Evolutionary conservation across 768 basidiomycete genomes (phyloP).

Genomic region (Russula compacta): DNA sequence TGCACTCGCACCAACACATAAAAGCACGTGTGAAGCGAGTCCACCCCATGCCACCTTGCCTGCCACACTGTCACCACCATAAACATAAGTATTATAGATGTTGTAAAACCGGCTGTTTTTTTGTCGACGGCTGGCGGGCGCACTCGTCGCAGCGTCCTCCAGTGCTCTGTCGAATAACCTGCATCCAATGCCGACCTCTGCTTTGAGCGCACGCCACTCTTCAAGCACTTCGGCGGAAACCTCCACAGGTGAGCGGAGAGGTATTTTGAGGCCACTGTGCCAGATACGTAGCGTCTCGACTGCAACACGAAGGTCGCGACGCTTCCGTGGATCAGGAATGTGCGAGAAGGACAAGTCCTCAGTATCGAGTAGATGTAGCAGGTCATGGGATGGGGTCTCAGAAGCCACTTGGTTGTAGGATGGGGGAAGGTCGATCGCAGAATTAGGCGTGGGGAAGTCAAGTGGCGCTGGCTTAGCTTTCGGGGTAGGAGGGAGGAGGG

Average conservation of each 20-base stretch:
- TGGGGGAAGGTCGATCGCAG: constrained; percentile 52
- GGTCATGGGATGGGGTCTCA: constrained; percentile 22
- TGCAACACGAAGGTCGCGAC: constrained; percentile 39
- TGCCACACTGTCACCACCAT: constrained; percentile 35
- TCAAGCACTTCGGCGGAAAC: constrained; percentile 59
- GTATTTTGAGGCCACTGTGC: constrained; percentile 50
- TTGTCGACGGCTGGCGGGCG: constrained; percentile 21
- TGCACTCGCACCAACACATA: constrained; percentile 56
- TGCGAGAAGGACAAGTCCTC: constrained; percentile 18
- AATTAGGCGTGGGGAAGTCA: constrained; percentile 1
- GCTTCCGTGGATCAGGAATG: constrained; percentile 14
- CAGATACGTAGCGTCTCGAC: constrained; percentile 57
- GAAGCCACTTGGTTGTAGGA: constrained; percentile 57
- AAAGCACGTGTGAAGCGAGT: constrained; percentile 13
- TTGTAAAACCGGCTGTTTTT: constrained; percentile 62
- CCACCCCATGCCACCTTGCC: constrained; percentile 5
- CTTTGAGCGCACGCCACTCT: constrained; percentile 74
- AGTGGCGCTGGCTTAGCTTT: constrained; percentile 31
- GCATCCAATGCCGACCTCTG: constrained; percentile 72
- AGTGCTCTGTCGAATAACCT: constrained; percentile 67
- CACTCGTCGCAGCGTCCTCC: constrained; percentile 23
- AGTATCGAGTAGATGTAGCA: constrained; percentile 13
- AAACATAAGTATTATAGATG: constrained; percentile 71
- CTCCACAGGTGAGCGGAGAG: constrained; percentile 35
- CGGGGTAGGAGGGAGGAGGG: constrained; percentile 62